These are phyloP conservation scores for Malus sieversii DNA, from an alignment of 306 rosid genomes.

Conservation along the genomic window DNA sequence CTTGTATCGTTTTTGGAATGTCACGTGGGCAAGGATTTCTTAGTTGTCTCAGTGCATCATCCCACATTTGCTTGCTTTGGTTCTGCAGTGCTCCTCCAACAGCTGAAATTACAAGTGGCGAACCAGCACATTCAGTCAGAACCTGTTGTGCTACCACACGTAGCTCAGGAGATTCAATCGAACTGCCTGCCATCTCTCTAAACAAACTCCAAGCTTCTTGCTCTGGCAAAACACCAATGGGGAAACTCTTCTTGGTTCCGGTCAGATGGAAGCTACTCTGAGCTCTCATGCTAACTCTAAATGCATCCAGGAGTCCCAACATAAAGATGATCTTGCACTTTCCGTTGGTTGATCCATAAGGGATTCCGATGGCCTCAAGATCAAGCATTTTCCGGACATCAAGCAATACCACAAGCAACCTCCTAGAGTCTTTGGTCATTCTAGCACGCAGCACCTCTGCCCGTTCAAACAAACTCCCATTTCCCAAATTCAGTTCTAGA, in stretches of 20 bases:
- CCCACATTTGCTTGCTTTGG: slow-evolving; percentile 27
- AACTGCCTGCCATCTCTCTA: background rate
- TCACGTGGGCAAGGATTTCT: background rate
- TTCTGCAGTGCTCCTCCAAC: slow-evolving; percentile 21
- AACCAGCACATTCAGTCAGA: slow-evolving; percentile 23
- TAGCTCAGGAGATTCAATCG: background rate
- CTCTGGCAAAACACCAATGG: background rate
- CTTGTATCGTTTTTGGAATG: background rate
- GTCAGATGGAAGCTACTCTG: background rate
- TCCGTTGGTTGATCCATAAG: background rate
- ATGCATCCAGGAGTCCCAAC: background rate
- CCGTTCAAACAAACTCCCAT: background rate
- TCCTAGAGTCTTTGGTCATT: background rate
- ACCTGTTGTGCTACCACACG: slow-evolving; percentile 14
- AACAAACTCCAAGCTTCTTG: background rate
- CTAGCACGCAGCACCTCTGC: background rate
- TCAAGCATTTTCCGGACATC: background rate
- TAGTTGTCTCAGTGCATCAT: slow-evolving; percentile 26
- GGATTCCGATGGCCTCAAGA: slow-evolving; percentile 5
- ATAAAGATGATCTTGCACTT: background rate
- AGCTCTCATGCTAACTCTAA: background rate
- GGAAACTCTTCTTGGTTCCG: background rate
- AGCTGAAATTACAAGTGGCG: slow-evolving; percentile 27
- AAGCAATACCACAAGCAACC: background rate
- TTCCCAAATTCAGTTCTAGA: background rate